Evolutionary conservation across 805 yeast species (phyloP).

Genomic region (Candida nanaspora): DNA sequence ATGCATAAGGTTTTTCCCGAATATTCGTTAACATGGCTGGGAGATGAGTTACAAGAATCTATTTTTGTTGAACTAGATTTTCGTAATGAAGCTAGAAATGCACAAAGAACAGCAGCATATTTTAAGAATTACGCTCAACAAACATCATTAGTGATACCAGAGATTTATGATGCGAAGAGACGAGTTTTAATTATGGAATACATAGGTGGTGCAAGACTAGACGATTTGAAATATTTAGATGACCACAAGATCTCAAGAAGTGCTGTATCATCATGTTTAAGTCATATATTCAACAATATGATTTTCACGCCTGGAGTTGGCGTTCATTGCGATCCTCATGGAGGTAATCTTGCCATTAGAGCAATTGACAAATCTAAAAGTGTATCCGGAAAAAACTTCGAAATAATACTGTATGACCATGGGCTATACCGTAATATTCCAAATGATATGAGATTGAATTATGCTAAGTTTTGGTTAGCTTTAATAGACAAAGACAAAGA

Average conservation of each 20-base stretch:
- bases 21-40: slow-evolving; percentile 91
- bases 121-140: slow-evolving; percentile 46
- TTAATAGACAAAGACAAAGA: slow-evolving; percentile 62
- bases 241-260: slow-evolving; percentile 59
- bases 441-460: slow-evolving; percentile 65
- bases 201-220: slow-evolving; percentile 75
- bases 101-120: slow-evolving; percentile 59
- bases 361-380: slow-evolving; percentile 26
- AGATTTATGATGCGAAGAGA: slow-evolving; percentile 54
- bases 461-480: slow-evolving; percentile 91
- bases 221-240: slow-evolving; percentile 61
- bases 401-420: slow-evolving; percentile 87
- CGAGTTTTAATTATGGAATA: slow-evolving; percentile 86
- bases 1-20: slow-evolving; percentile 84
- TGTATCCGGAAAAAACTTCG: slow-evolving; percentile 62
- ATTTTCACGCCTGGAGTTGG: slow-evolving; percentile 89
- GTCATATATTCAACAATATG: slow-evolving; percentile 92
- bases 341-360: slow-evolving; percentile 88
- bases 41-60: slow-evolving; percentile 82
- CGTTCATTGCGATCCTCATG: slow-evolving; percentile 97
- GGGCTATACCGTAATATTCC: slow-evolving; percentile 88
- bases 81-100: slow-evolving; percentile 77
- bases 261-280: slow-evolving; percentile 76
- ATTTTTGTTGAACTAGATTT: slow-evolving; percentile 91
- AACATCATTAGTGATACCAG: slow-evolving; percentile 80